phyloP scores from a whole-genome alignment of 2,329 filamentous ascomycete genomes.

The Lasiodiplodia sp. region DNA sequence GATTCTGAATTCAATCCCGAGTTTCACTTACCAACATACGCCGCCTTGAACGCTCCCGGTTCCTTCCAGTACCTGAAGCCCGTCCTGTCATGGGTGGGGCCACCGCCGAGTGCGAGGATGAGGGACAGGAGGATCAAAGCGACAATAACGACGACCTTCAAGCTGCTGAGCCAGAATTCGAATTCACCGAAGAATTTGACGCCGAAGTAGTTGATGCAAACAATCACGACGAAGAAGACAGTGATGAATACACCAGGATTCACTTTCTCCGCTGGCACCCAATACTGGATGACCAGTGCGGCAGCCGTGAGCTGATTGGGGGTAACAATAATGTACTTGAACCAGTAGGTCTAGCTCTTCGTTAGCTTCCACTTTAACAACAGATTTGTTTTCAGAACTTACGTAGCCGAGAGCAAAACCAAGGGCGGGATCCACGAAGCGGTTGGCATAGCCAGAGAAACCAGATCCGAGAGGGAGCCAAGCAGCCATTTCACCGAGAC shows the following conservation, averaged over 20 bases:
- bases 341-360: conserved; percentile 59
- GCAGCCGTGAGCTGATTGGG: conserved; percentile 85
- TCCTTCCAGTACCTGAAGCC: conserved; percentile 56
- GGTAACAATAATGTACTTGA: conserved; percentile 84
- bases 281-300: conserved; percentile 81
- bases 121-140: conserved; percentile 56
- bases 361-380: conserved; percentile 35
- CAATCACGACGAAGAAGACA: conserved; percentile 55
- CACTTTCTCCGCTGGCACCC: conserved; percentile 69
- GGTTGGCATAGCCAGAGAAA: conserved; percentile 81
- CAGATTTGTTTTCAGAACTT: conserved; percentile 37
- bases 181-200: conserved; percentile 64
- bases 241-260: conserved; percentile 84
- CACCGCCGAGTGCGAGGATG: conserved; percentile 53
- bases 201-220: conserved; percentile 59
- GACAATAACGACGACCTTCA: conserved; percentile 56
- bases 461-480: conserved; percentile 81
- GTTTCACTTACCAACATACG: conserved; percentile 39
- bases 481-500: conserved; percentile 83
- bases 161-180: conserved; percentile 57
- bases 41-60: conserved; percentile 54
- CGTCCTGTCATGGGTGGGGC: conserved; percentile 48
- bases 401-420: conserved; percentile 81
- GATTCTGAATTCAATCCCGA: neutral
- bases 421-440: conserved; percentile 81